These are phyloP conservation scores for Bondarzewia mesenterica DNA, from an alignment of 1,284 basidiomycete species.

Conservation along the genomic window DNA sequence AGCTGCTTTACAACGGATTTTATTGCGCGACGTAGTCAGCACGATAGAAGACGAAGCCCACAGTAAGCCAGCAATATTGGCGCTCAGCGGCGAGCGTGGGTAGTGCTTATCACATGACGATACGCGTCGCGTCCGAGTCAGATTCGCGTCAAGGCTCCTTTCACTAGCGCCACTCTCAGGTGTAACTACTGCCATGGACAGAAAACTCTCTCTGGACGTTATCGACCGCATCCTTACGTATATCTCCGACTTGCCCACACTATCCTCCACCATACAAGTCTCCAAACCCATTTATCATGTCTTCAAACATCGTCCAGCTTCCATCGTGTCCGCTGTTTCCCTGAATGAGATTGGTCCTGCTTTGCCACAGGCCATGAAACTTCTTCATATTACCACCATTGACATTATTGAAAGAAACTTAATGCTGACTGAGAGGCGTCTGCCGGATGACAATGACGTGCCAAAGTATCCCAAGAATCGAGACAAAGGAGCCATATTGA, in stretches of 20 bases:
- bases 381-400: slow-evolving; percentile 7
- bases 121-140: not conserved
- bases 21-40: too few relatives aligned
- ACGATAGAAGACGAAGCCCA: too few relatives aligned
- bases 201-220: slow-evolving; percentile 18
- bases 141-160: not conserved
- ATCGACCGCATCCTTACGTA: slow-evolving; percentile 23
- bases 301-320: slow-evolving; percentile 24
- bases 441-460: not conserved
- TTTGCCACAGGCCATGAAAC: slow-evolving; percentile 22
- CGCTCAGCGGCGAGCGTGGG: too few relatives aligned
- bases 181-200: not conserved
- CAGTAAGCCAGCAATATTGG: too few relatives aligned
- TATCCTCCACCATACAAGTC: slow-evolving; percentile 20
- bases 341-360: slow-evolving; percentile 26
- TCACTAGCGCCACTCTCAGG: not conserved
- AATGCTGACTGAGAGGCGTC: not conserved
- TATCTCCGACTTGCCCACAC: slow-evolving; percentile 20
- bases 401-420: not conserved
- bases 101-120: not conserved
- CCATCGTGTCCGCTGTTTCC: slow-evolving; percentile 24
- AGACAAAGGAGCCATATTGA: slow-evolving; percentile 10
- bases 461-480: not conserved
- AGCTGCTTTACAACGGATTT: not conserved
- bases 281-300: slow-evolving; percentile 25